phyloP scores from a whole-genome alignment of 352 stramenopile genomes.

The Globisporangium cederbergense region DNA sequence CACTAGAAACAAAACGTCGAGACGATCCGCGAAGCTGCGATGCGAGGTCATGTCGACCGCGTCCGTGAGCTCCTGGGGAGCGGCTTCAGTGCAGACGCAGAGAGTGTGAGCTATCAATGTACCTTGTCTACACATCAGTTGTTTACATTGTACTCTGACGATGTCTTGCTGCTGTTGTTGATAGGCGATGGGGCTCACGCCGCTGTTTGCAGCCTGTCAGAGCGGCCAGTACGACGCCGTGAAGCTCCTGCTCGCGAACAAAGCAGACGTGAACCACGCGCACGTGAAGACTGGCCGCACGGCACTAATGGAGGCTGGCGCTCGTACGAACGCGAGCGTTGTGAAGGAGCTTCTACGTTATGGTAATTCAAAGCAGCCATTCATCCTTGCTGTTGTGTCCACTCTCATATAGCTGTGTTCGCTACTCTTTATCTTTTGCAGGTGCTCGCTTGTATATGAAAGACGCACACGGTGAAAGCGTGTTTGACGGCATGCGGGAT shows the following conservation, averaged over 20 bases:
- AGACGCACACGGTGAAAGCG: constrained; percentile 45
- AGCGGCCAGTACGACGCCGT: constrained; percentile 45
- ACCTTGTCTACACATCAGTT: neutral
- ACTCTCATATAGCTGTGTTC: neutral
- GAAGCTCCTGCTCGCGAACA: constrained; percentile 35
- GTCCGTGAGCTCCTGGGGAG: constrained; percentile 42
- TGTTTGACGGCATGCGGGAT: constrained; percentile 44
- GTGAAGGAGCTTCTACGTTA: constrained; percentile 58
- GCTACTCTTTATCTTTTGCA: constrained; percentile 4
- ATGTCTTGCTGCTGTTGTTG: neutral
- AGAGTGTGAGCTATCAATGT: constrained; percentile 35
- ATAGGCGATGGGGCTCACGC: constrained; percentile 68
- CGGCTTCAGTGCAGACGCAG: constrained; percentile 52
- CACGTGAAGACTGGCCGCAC: constrained; percentile 57
- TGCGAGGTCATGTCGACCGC: constrained; percentile 47
- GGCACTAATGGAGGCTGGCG: constrained; percentile 58
- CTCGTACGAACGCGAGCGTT: constrained; percentile 30
- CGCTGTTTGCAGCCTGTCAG: constrained; percentile 52
- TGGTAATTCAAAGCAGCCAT: constrained; percentile 22
- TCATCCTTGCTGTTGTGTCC: neutral
- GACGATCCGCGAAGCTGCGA: constrained; percentile 62
- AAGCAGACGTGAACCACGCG: constrained; percentile 45
- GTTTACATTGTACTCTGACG: neutral
- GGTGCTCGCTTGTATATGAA: constrained; percentile 37
- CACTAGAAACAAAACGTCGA: constrained; percentile 61